Evolutionary conservation across 805 yeast genomes (phyloP), one percentile per base, ranked within the genome.

Genomic region (Spathaspora hagerdaliae): DNA sequence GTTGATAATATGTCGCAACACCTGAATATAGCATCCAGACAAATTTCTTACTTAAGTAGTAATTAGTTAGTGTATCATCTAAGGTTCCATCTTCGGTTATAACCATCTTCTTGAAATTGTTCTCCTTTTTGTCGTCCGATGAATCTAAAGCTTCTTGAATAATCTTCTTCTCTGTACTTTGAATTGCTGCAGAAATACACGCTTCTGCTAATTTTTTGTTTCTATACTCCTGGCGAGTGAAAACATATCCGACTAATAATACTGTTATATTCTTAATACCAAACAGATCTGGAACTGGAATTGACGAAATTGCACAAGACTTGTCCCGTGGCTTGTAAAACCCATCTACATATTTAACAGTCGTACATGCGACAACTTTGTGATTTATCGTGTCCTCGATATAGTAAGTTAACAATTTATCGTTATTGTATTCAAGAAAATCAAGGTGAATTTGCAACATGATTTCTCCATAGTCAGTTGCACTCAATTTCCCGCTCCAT

Each of bases 1-100:
- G 67, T 33, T 71, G 65, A 60, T 89, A 89, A 53, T 75, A 87
- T 31, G 72, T 75, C 12, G 86, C 92, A 15, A 86, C 79, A 41
- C 83, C 94, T 50, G 92, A 83, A 72, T 87, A 87, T 42, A 88
- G 71, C 36, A 52, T 54, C 75, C 75, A 71, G 41, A 67, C 60
- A 50, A 66, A 70, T 45, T 66, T 51, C 42, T 66, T 65, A 35
- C 65, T 48, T 50, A 69, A 54, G 44, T 67, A 63, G 43, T 69
- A 61, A 42, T 57, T 55, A 32, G 68, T 70, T 54, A 69, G 57
- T 10, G 48, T 44, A 5, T 37, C 24, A 44, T 69, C 74, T 9
- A 69, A 35, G 11, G 47, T 31, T 2, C 70, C 68, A 38, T 62
- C 56, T 3, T 48, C 46, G 7, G 36, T 35, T 27, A 48, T 51